These are phyloP conservation scores for Apium graveolens DNA, from an alignment of 129 eudicot genomes.

Conservation along the genomic window DNA sequence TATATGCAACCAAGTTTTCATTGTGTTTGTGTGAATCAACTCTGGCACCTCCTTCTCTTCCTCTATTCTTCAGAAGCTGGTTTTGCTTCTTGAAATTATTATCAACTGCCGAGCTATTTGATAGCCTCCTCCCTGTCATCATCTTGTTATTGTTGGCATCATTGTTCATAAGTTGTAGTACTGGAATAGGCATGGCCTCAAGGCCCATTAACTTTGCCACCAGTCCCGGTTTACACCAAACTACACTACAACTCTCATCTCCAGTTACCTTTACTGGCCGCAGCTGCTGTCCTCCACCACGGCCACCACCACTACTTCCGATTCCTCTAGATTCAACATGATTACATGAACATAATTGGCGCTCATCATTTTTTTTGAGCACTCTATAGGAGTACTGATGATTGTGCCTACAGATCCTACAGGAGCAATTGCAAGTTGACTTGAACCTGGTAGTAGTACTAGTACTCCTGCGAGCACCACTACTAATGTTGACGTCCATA, in stretches of 20 bases:
- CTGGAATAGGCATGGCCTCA: constrained; percentile 80
- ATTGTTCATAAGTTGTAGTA: constrained; percentile 9
- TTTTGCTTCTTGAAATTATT: constrained; percentile 35
- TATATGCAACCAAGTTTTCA: neutral
- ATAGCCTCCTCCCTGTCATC: constrained; percentile 10
- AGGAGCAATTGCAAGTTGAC: neutral
- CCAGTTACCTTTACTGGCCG: constrained; percentile 63
- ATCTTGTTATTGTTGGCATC: constrained; percentile 20
- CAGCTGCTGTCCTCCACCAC: neutral
- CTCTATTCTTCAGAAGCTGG: constrained; percentile 19
- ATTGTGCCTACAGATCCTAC: constrained; percentile 1
- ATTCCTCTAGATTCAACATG: constrained; percentile 3
- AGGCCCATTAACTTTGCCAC: constrained; percentile 85
- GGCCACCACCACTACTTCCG: neutral
- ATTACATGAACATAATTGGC: neutral
- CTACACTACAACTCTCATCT: constrained; percentile 43
- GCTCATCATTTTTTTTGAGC: neutral
- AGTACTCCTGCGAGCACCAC: neutral
- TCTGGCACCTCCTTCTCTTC: constrained; percentile 25
- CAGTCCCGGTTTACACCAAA: constrained; percentile 89
- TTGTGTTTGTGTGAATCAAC: constrained; percentile 22
- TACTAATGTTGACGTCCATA: neutral
- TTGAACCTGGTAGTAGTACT: neutral
- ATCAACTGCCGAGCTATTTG: neutral
- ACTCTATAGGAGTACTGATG: neutral